Percentiles rank a stretch among this genome's conserved stretches.
These are phyloP conservation scores for Piromyces finnis DNA, from an alignment of 192 early-diverging fungal genomes.

Conservation along the genomic window DNA sequence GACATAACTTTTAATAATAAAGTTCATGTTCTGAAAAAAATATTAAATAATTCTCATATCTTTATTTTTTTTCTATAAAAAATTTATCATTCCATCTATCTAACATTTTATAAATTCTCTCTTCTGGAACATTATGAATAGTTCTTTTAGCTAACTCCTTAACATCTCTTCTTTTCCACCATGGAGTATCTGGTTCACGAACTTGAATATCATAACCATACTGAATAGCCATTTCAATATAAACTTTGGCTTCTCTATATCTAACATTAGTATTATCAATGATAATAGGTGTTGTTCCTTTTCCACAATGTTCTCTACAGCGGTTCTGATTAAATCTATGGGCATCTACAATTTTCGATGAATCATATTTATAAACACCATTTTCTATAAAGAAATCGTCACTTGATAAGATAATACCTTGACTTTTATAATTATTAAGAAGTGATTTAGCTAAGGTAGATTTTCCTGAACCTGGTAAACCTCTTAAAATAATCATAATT, in stretches of 20 bases:
- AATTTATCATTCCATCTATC: constrained; percentile 19
- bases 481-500: constrained; percentile 4
- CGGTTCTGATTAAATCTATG: constrained; percentile 22
- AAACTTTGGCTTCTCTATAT: constrained; percentile 21
- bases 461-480: constrained; percentile 24
- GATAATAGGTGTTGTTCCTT: constrained; percentile 10
- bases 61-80: constrained; percentile 10
- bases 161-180: constrained; percentile 16
- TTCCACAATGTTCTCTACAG: constrained; percentile 2
- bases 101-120: constrained; percentile 17
- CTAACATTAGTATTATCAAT: constrained; percentile 28
- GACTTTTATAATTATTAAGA: not conserved
- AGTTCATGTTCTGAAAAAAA: no score
- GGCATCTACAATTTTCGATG: constrained; percentile 6
- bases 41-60: no score
- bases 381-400: constrained; percentile 20
- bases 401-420: constrained; percentile 16
- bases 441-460: constrained; percentile 13
- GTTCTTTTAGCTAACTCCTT: constrained; percentile 10
- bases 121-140: constrained; percentile 14
- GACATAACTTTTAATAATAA: no score
- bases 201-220: constrained; percentile 11
- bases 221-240: constrained; percentile 13
- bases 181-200: constrained; percentile 15
- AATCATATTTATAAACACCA: constrained; percentile 15